Evolutionary conservation across 1,284 basidiomycete species (phyloP).

Genomic region (Pseudozyma pruni): DNA sequence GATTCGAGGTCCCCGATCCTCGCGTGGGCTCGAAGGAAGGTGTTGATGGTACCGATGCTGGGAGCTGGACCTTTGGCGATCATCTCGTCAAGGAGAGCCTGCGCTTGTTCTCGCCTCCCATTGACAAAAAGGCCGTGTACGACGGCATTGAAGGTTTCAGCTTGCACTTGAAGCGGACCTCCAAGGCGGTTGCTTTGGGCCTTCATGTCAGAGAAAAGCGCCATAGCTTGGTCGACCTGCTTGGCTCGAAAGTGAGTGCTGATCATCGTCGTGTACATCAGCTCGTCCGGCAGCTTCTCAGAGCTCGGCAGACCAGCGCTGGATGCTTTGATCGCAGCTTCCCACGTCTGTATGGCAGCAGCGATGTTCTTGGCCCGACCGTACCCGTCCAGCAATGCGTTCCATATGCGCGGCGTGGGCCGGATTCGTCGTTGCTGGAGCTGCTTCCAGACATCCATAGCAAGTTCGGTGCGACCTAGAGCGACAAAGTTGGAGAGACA

Average conservation of each 20-base stretch:
- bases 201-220: constrained; percentile 41
- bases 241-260: constrained; percentile 36
- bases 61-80: constrained; percentile 42
- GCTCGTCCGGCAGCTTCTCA: constrained; percentile 31
- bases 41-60: constrained; percentile 59
- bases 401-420: constrained; percentile 49
- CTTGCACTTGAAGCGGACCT: constrained; percentile 18
- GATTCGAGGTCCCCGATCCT: constrained; percentile 36
- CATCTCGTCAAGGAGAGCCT: constrained; percentile 48
- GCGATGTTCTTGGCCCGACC: constrained; percentile 40
- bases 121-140: constrained; percentile 48
- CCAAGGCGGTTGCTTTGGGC: constrained; percentile 11
- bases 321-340: constrained; percentile 16
- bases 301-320: neutral
- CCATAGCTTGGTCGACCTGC: constrained; percentile 36
- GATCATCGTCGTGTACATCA: constrained; percentile 62
- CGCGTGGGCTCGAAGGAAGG: constrained; percentile 51
- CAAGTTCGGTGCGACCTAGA: constrained; percentile 37
- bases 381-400: constrained; percentile 58
- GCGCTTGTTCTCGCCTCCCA: constrained; percentile 26
- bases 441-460: constrained; percentile 49
- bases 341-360: constrained; percentile 50
- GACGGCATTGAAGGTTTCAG: constrained; percentile 58
- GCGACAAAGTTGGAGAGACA: constrained; percentile 50
- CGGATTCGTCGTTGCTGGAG: constrained; percentile 18